Conservation (phyloP, 371 early-diverging fungal species). For the Mortierella sp. region DNA sequence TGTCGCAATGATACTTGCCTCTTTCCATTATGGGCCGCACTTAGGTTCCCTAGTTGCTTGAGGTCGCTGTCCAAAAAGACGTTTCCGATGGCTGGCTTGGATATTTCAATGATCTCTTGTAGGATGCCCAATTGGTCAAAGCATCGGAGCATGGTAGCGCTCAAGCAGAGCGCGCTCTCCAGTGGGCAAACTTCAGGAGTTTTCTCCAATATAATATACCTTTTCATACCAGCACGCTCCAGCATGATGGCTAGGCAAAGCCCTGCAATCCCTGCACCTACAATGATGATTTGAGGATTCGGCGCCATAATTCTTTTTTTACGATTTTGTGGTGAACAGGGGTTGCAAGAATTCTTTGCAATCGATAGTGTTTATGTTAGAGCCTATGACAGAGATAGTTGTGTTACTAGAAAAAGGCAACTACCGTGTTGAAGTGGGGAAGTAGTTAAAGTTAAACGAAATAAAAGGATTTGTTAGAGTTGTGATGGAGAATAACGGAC, state of each 20-base stretch:
- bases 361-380: too few relatives aligned
- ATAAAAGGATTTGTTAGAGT: too few relatives aligned
- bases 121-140: constrained; percentile 39
- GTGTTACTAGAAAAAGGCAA: too few relatives aligned
- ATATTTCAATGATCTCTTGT: constrained; percentile 29
- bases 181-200: constrained; percentile 8
- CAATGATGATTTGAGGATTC: constrained; percentile 31
- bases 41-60: constrained; percentile 21
- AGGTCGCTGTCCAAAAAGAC: constrained; percentile 31
- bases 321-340: not conserved
- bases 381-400: too few relatives aligned
- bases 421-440: too few relatives aligned
- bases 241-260: constrained; percentile 39
- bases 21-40: constrained; percentile 18
- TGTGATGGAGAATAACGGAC: too few relatives aligned
- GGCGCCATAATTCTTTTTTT: constrained; percentile 25
- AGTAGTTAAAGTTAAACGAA: too few relatives aligned
- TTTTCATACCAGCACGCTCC: constrained; percentile 34
- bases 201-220: constrained; percentile 30
- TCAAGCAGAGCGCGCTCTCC: constrained; percentile 25
- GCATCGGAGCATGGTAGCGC: constrained; percentile 33
- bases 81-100: constrained; percentile 28
- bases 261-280: constrained; percentile 42
- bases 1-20: constrained; percentile 7
- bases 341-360: too few relatives aligned